A percentile compares a stretch with the other conserved stretches of the same genome.
Evolutionary conservation across 768 basidiomycete genomes (phyloP).

Genomic region (Rhodotorula diobovata): DNA sequence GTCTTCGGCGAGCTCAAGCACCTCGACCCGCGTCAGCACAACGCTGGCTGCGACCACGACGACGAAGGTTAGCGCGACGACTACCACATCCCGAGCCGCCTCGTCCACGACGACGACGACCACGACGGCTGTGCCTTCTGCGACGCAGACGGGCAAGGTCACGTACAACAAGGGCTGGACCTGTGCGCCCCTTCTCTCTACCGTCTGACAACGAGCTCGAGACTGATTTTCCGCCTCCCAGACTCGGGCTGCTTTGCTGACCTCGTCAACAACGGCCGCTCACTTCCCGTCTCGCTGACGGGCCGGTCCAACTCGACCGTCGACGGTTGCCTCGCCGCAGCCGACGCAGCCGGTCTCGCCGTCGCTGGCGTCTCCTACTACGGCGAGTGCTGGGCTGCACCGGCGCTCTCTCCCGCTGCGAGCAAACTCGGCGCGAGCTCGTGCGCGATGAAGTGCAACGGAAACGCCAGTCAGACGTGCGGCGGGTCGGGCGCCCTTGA

Average conservation of each 20-base stretch:
- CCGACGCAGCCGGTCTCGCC: conserved; percentile 4
- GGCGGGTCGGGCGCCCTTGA: conserved; percentile 21
- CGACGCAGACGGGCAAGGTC: conserved; percentile 1
- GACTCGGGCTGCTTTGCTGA: conserved; percentile 28
- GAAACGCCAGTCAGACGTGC: conserved; percentile 15
- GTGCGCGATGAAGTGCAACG: conserved; percentile 16
- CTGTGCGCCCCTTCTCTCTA: not conserved
- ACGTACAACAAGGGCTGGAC: conserved; percentile 5
- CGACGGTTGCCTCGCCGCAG: conserved; percentile 4
- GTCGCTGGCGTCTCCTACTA: conserved; percentile 19
- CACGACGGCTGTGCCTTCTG: not conserved
- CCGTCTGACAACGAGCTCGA: too few species aligned
- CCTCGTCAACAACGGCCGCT: conserved; percentile 19
- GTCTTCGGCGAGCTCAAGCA: not conserved
- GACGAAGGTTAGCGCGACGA: not conserved
- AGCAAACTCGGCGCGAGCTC: not conserved
- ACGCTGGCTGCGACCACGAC: not conserved
- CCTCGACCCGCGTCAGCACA: not conserved
- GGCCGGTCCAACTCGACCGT: conserved; percentile 6
- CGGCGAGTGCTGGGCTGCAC: conserved; percentile 26
- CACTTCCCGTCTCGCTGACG: conserved; percentile 12
- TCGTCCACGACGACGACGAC: not conserved
- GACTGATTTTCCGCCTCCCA: not conserved
- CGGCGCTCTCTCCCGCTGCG: conserved; percentile 8
- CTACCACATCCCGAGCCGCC: not conserved